Conservation (phyloP, 768 basidiomycete species). For the Russula compacta region DNA sequence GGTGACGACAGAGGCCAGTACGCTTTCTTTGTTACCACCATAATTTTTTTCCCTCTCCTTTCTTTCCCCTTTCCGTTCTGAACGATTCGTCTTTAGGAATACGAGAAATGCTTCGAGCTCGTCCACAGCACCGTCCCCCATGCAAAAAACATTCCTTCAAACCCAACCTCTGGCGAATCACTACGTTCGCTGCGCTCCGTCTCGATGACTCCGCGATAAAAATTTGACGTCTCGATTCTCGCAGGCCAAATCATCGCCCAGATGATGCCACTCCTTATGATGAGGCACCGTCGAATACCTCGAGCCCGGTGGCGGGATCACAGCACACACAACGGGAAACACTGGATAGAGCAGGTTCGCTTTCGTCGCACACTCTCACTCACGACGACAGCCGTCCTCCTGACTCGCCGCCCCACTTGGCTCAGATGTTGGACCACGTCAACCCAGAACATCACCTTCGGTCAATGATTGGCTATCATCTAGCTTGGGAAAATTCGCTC, state of each 20-base stretch:
- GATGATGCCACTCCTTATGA: conserved; percentile 76
- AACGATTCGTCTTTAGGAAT: conserved; percentile 44
- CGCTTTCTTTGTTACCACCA: background rate
- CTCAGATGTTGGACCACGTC: conserved; percentile 50
- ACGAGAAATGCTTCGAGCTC: conserved; percentile 54
- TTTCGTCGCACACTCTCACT: background rate
- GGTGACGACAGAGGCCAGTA: conserved; percentile 52
- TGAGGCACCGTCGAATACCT: conserved; percentile 74
- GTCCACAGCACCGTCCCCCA: conserved; percentile 54
- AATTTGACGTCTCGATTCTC: conserved; percentile 6
- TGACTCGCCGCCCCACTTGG: conserved; percentile 34
- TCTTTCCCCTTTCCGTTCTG: conserved; percentile 10
- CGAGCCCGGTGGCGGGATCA: conserved; percentile 65
- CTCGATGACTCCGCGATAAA: conserved; percentile 1
- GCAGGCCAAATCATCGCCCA: conserved; percentile 63
- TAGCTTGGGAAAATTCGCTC: conserved; percentile 56
- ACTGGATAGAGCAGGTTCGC: conserved; percentile 73
- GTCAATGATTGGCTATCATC: conserved; percentile 75
- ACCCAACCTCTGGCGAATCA: conserved; percentile 50
- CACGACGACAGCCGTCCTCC: background rate
- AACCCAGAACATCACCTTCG: conserved; percentile 40
- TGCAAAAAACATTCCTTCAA: conserved; percentile 39
- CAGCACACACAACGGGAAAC: conserved; percentile 53
- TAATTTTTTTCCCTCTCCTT: background rate
- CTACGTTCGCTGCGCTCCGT: conserved; percentile 44